phyloP scores from a whole-genome alignment of 2,329 filamentous ascomycete species.

The Claviceps paspali region DNA sequence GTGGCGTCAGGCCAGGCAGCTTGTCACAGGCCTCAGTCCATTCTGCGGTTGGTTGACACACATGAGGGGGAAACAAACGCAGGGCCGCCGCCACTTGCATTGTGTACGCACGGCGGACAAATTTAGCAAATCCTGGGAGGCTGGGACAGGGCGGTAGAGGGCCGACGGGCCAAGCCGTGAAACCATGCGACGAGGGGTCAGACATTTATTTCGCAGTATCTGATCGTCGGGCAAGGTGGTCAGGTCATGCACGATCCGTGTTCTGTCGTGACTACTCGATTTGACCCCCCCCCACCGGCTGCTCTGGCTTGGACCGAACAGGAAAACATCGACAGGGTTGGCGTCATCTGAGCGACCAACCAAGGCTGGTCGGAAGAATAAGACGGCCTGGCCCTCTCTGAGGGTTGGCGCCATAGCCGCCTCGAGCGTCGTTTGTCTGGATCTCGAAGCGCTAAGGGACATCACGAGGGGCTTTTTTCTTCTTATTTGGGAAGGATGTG shows the following conservation, averaged over 20 bases:
- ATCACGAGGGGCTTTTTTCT: background rate
- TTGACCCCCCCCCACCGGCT: too few relatives aligned
- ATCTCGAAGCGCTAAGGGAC: background rate
- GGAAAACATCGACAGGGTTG: background rate
- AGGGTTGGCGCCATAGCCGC: background rate
- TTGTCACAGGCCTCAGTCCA: too few relatives aligned
- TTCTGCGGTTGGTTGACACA: too few relatives aligned
- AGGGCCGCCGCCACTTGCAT: too few relatives aligned
- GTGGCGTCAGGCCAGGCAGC: background rate
- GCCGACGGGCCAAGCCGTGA: conserved; percentile 2
- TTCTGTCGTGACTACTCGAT: too few relatives aligned
- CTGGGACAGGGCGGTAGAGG: background rate
- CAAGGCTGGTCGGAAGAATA: background rate
- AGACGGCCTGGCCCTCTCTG: background rate
- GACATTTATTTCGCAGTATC: background rate
- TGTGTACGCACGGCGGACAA: background rate
- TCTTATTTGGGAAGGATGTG: too few relatives aligned
- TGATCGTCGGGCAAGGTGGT: background rate
- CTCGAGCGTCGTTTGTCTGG: background rate
- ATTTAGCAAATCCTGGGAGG: too few relatives aligned
- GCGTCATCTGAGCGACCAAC: background rate
- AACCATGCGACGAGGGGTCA: background rate
- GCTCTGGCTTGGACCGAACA: background rate
- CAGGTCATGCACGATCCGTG: too few relatives aligned
- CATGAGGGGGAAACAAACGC: background rate